Conservation (phyloP, 169 alveolate species). For the Eimeria necatrix region DNA sequence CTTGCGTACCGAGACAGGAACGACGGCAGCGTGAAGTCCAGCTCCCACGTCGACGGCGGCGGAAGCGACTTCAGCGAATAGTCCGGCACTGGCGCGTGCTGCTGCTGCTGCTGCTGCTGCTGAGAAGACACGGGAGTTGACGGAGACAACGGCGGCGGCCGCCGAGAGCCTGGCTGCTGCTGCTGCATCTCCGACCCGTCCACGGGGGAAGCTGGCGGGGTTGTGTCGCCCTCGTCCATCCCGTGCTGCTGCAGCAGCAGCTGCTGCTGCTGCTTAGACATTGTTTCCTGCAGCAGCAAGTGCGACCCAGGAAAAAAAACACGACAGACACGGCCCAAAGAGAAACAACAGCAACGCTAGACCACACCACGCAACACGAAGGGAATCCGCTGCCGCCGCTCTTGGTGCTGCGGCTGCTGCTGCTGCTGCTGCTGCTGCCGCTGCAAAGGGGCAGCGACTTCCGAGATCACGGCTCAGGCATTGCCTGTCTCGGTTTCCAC, state of each 20-base stretch:
- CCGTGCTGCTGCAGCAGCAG: slow-evolving; percentile 47
- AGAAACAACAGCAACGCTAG: slow-evolving; percentile 16
- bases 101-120: slow-evolving; percentile 41
- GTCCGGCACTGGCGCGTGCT: neutral
- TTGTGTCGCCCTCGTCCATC: slow-evolving; percentile 31
- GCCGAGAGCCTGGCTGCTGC: neutral
- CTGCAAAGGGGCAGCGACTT: slow-evolving; percentile 38
- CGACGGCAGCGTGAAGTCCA: neutral
- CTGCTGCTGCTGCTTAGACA: slow-evolving; percentile 59
- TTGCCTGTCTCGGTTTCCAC: slow-evolving; percentile 8
- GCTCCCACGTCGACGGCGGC: slow-evolving; percentile 38
- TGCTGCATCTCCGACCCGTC: neutral
- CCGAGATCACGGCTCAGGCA: slow-evolving; percentile 38
- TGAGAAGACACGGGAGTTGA: slow-evolving; percentile 21
- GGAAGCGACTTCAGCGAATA: neutral
- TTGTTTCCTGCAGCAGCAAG: slow-evolving; percentile 20
- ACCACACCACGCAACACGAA: neutral
- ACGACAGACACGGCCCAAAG: neutral
- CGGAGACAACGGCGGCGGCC: slow-evolving; percentile 1
- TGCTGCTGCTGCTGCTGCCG: slow-evolving; percentile 63
- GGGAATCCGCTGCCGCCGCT: slow-evolving; percentile 46
- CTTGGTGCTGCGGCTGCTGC: slow-evolving; percentile 39
- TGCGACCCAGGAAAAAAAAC: neutral
- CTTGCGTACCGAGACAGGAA: slow-evolving; percentile 9
- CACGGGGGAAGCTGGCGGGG: slow-evolving; percentile 41